A percentile compares a stretch with the other conserved stretches of the same genome.
These are phyloP conservation scores for Pyrus communis DNA, from an alignment of 306 rosid genomes.

Conservation along the genomic window DNA sequence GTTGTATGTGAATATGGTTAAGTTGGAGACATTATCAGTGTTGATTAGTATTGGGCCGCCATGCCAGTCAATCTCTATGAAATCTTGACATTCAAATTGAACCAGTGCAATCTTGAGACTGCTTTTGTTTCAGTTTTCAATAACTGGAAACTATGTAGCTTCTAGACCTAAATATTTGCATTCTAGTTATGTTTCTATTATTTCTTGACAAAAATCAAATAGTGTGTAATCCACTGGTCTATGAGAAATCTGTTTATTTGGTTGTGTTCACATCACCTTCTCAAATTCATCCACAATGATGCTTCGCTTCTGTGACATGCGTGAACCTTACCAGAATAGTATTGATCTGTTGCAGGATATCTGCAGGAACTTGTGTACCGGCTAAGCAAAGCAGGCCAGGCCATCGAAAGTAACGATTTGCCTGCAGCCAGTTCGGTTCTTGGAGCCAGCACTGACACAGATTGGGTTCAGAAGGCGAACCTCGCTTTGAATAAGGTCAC, in stretches of 20 bases:
- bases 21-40: too few relatives aligned
- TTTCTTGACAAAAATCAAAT: background rate
- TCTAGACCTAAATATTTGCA: too few relatives aligned
- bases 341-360: conserved; percentile 43
- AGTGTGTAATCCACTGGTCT: background rate
- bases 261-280: background rate
- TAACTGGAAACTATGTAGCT: too few relatives aligned
- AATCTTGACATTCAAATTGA: too few relatives aligned
- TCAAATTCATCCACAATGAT: background rate
- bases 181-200: background rate
- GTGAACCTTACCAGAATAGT: conserved; percentile 5
- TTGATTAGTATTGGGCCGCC: too few relatives aligned
- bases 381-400: conserved; percentile 82
- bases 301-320: background rate
- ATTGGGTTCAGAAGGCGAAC: conserved; percentile 78
- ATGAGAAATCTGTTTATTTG: background rate
- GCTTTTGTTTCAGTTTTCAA: too few relatives aligned
- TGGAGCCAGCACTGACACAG: conserved; percentile 55
- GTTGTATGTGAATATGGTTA: too few relatives aligned
- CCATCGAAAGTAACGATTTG: conserved; percentile 70
- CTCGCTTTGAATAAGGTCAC: conserved; percentile 72
- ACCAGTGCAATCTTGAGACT: too few relatives aligned
- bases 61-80: too few relatives aligned
- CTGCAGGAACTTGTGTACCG: conserved; percentile 81
- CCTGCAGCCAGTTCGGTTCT: conserved; percentile 73